Conservation (phyloP, 2,329 filamentous ascomycete species). For the Verticillium nubilum region DNA sequence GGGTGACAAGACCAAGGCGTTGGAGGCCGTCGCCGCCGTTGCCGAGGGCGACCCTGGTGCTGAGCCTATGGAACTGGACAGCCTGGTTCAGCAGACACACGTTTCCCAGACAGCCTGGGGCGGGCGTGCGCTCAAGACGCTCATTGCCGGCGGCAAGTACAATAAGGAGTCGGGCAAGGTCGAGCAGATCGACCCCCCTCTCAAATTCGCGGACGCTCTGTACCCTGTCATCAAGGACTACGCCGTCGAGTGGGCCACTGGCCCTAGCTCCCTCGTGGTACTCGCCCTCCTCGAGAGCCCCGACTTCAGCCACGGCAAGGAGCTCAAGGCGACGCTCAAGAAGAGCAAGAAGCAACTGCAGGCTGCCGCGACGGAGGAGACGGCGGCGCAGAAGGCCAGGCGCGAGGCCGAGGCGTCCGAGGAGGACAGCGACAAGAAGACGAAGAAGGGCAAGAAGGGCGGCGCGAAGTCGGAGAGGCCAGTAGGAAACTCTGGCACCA, state of each 20-base stretch:
- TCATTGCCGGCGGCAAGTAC: slow-evolving; percentile 85
- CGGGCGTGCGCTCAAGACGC: slow-evolving; percentile 82
- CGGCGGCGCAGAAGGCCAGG: slow-evolving; percentile 44
- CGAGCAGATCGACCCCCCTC: slow-evolving; percentile 65
- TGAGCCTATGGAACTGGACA: slow-evolving; percentile 20
- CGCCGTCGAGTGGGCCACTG: slow-evolving; percentile 78
- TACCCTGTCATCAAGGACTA: slow-evolving; percentile 74
- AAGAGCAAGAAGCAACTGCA: slow-evolving; percentile 68
- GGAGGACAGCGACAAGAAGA: slow-evolving; percentile 31
- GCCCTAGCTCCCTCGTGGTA: slow-evolving; percentile 80
- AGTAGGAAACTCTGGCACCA: slow-evolving; percentile 57
- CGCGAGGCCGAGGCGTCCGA: slow-evolving; percentile 41
- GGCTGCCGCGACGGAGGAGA: slow-evolving; percentile 58
- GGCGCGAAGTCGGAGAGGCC: slow-evolving; percentile 33
- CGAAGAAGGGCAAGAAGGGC: slow-evolving; percentile 37
- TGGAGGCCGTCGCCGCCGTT: slow-evolving; percentile 63
- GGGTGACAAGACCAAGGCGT: slow-evolving; percentile 70
- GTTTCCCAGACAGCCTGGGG: slow-evolving; percentile 57
- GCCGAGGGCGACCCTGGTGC: slow-evolving; percentile 51
- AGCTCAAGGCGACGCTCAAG: slow-evolving; percentile 64
- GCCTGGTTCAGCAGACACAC: slow-evolving; percentile 30
- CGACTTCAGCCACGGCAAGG: slow-evolving; percentile 61
- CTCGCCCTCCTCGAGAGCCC: slow-evolving; percentile 73
- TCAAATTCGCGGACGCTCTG: slow-evolving; percentile 77
- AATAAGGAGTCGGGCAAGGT: slow-evolving; percentile 68